Evolutionary conservation across 129 eudicot genomes (phyloP).

Genomic region (Flaveria brownii): DNA sequence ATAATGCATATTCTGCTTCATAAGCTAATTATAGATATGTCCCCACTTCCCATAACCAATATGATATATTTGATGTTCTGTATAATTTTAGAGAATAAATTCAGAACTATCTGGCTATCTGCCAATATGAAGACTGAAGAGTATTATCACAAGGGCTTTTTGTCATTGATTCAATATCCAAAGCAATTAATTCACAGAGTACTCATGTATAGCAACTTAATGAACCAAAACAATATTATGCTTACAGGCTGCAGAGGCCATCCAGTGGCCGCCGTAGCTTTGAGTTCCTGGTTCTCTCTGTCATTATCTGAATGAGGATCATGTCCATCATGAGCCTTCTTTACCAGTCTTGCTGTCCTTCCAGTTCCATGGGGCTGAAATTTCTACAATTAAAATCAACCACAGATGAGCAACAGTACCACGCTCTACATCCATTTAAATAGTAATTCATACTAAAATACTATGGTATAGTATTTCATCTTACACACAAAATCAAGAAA

Average conservation of each 20-base stretch:
- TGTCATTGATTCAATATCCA: not conserved
- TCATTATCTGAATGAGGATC: slow-evolving; percentile 41
- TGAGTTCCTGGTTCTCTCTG: slow-evolving; percentile 37
- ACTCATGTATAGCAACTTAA: slow-evolving; percentile 9
- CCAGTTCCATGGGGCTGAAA: slow-evolving; percentile 56
- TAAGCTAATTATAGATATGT: not conserved
- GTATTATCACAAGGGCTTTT: not conserved
- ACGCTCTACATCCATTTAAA: not conserved
- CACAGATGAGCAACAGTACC: slow-evolving; percentile 32
- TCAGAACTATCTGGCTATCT: not conserved
- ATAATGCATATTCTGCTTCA: slow-evolving; percentile 17
- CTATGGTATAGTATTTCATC: not conserved
- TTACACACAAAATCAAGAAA: not conserved
- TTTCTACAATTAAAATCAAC: slow-evolving; percentile 46
- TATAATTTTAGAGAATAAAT: not conserved
- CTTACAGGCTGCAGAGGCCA: slow-evolving; percentile 73
- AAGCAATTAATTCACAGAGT: not conserved
- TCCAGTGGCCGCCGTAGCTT: slow-evolving; percentile 36
- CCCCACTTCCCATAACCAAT: slow-evolving; percentile 1
- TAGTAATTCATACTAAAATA: not conserved
- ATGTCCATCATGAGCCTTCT: slow-evolving; percentile 34
- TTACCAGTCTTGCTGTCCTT: slow-evolving; percentile 40
- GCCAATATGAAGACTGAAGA: slow-evolving; percentile 1
- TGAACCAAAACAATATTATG: slow-evolving; percentile 25
- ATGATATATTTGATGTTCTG: not conserved